Conservation (phyloP, 148 eudicot genomes). For the Dianthus caryophyllus region DNA sequence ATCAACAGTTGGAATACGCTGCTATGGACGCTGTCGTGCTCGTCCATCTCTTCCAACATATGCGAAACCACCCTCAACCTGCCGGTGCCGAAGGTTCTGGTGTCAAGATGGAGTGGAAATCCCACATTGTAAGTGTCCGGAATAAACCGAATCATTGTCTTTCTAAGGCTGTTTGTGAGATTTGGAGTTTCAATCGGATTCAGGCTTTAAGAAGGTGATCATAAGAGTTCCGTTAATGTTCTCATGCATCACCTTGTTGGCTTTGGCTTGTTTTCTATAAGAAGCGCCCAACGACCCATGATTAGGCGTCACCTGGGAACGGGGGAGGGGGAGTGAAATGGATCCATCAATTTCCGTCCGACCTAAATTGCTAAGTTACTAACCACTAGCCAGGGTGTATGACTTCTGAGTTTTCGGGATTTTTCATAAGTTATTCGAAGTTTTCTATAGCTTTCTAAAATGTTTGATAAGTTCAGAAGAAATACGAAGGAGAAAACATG, state of each 20-base stretch:
- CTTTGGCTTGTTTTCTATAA: neutral
- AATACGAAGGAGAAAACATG: no score
- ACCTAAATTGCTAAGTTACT: no score
- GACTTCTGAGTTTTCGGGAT: no score
- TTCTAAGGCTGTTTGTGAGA: conserved; percentile 17
- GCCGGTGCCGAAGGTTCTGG: conserved; percentile 37
- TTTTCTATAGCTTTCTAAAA: no score
- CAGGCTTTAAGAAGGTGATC: conserved; percentile 30
- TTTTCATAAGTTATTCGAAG: no score
- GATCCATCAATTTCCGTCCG: no score
- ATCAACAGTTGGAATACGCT: conserved; percentile 84
- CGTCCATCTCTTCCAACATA: conserved; percentile 78
- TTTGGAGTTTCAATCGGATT: conserved; percentile 15
- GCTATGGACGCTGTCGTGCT: conserved; percentile 98
- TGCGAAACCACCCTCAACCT: conserved; percentile 47
- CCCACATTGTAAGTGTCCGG: conserved; percentile 63
- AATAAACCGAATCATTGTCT: conserved; percentile 18
- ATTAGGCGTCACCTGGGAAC: no score
- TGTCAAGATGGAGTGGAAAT: conserved; percentile 79
- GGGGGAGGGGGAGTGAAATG: no score
- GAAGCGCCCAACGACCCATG: no score
- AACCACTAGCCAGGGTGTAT: no score
- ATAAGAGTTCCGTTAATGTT: neutral
- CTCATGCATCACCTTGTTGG: conserved; percentile 1
- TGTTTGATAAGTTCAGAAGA: no score